A percentile compares a stretch with the other conserved stretches of the same genome.
These are phyloP conservation scores for Avena sativa DNA, from an alignment of 176 grass and related monocot genomes.

Conservation along the genomic window DNA sequence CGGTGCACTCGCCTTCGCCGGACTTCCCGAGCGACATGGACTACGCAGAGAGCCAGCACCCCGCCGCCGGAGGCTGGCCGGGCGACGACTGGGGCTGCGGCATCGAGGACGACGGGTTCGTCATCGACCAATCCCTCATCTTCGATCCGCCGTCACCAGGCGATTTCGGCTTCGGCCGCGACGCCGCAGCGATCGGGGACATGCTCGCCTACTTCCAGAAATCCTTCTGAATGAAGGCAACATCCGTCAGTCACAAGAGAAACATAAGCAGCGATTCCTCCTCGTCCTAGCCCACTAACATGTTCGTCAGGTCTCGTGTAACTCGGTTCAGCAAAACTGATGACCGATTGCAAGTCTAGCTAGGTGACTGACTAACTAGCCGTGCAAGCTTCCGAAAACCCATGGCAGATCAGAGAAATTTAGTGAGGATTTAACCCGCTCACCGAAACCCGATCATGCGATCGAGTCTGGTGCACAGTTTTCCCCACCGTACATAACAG, in stretches of 20 bases:
- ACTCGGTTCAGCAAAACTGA: background rate
- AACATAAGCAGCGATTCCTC: background rate
- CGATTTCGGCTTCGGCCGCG: slow-evolving; percentile 39
- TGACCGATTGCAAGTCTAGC: background rate
- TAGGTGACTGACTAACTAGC: background rate
- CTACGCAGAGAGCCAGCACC: slow-evolving; percentile 68
- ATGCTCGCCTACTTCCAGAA: slow-evolving; percentile 69
- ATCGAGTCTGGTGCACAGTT: background rate
- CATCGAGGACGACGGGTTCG: slow-evolving; percentile 49
- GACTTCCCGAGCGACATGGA: slow-evolving; percentile 66
- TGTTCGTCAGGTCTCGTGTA: slow-evolving; percentile 5
- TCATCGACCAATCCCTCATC: slow-evolving; percentile 17
- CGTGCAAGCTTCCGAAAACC: slow-evolving; percentile 24
- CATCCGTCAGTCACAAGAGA: background rate
- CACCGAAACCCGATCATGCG: background rate
- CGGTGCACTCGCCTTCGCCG: slow-evolving; percentile 59
- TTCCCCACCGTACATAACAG: slow-evolving; percentile 8
- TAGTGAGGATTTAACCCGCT: background rate
- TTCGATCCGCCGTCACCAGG: slow-evolving; percentile 49
- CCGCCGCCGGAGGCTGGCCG: background rate
- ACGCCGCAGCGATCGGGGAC: slow-evolving; percentile 52
- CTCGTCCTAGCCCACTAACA: slow-evolving; percentile 26
- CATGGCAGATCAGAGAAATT: background rate
- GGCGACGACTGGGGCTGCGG: slow-evolving; percentile 30
- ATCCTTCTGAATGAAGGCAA: slow-evolving; percentile 42